Percentiles rank a stretch among this genome's conserved stretches.
Evolutionary conservation across 495 filamentous ascomycete species (phyloP).

Genomic region (Neurospora sp.): DNA sequence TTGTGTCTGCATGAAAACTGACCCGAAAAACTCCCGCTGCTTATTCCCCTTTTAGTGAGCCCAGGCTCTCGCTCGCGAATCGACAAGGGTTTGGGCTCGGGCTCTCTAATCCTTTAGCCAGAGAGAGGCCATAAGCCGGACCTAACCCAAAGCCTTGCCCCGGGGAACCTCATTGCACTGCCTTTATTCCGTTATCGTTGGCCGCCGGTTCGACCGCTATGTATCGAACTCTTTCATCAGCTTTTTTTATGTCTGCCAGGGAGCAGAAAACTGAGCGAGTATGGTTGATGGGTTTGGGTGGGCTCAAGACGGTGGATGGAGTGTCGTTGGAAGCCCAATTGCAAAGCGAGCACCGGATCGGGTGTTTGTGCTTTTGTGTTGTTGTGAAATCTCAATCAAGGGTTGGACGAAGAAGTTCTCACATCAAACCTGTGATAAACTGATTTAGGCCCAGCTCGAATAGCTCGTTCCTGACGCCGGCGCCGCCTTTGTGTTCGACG

Average conservation of each 20-base stretch:
- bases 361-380: not conserved
- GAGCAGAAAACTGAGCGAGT: not conserved
- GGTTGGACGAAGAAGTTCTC: slow-evolving; percentile 8
- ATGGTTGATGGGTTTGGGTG: too few relatives aligned
- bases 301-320: not conserved
- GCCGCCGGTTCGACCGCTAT: not conserved
- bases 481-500: slow-evolving; percentile 76
- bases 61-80: not conserved
- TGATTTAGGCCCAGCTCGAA: slow-evolving; percentile 88
- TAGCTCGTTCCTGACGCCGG: slow-evolving; percentile 86
- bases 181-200: not conserved
- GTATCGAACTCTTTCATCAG: not conserved
- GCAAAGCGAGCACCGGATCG: not conserved
- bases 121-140: too few relatives aligned
- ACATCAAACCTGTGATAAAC: slow-evolving; percentile 53
- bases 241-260: not conserved
- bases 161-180: too few relatives aligned
- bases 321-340: not conserved
- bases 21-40: too few relatives aligned
- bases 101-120: too few relatives aligned
- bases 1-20: not conserved
- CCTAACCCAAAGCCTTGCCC: too few relatives aligned
- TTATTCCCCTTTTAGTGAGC: too few relatives aligned
- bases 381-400: not conserved
- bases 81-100: not conserved